Base-by-base conservation (phyloP, 371 early-diverging fungal species). In the Mortierella sp. region DNA sequence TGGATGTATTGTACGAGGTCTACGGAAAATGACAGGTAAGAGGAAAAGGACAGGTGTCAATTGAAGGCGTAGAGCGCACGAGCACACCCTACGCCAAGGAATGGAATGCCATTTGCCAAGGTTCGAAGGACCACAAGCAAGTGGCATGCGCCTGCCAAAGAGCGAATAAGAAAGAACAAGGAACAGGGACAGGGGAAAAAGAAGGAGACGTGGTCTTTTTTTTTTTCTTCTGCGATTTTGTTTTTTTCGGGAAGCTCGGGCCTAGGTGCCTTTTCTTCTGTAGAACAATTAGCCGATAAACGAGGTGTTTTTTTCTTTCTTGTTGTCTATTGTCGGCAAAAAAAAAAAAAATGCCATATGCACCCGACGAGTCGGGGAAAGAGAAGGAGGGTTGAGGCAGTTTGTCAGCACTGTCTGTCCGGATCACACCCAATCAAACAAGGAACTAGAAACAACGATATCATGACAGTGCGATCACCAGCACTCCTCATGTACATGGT, bases 221-320 rank as follows among this genome's bases (percentile, higher is more conserved):
- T 57, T 10, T 9, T 26, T 31, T 31, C 0, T 13, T 26, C 19
- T 28, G 0, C 31, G 14, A 31, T 28, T 5, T 3, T 28, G 57
- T 34, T 63, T 13, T 63, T 31, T 28, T 63, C 63, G 63, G 63
- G 28, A 63, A 31, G 63, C 63, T 63, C 63, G 63, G 63, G 63
- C 63, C 63, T 31, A 63, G 31, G n/a, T 24, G 14, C 14, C 31
- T 28, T 26, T 58, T 28, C 1, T 50, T 13, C 3, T 63, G 63
- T 5, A 31, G 63, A 63, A 63, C 63, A 19, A 63, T 63, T 63
- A 63, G 7, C 63, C 63, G 63, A 19, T 50, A 10, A 58, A 13
- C 26, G 58, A 26, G 10, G 58, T 24, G 58, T 24, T 57, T 57
- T 57, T 57, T 57, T 55, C 24, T n/a, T n/a, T 55, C 55, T n/a